These are phyloP conservation scores for Sporisorium iseilematis-ciliati DNA, from an alignment of 1,284 basidiomycete genomes.

Conservation along the genomic window DNA sequence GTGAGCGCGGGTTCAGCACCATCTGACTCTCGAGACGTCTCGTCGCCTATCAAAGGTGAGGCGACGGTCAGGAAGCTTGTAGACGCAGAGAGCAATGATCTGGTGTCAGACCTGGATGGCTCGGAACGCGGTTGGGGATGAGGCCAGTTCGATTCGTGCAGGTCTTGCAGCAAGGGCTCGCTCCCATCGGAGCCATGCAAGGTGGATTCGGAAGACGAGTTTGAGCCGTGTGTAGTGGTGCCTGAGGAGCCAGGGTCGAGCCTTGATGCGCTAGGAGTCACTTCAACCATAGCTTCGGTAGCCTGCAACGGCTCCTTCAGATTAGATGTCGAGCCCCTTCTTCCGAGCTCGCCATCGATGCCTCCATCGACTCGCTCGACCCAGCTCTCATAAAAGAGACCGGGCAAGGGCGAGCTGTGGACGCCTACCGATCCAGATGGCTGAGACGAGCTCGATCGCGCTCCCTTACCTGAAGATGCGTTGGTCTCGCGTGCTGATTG, in stretches of 20 bases:
- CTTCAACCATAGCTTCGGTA: not conserved
- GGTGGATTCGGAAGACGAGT: not conserved
- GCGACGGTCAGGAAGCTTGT: not conserved
- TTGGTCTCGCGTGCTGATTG: not conserved
- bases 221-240: too few relatives aligned
- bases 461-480: too few relatives aligned
- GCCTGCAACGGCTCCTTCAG: too few relatives aligned
- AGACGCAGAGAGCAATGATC: not conserved
- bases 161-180: not conserved
- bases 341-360: constrained; percentile 31
- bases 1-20: not conserved
- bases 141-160: not conserved
- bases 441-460: not conserved
- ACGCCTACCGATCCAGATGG: not conserved
- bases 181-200: not conserved
- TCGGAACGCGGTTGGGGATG: not conserved
- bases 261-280: not conserved
- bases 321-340: constrained; percentile 5
- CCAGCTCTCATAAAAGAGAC: constrained; percentile 35
- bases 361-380: constrained; percentile 21
- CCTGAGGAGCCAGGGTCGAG: too few relatives aligned
- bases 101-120: not conserved
- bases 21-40: not conserved
- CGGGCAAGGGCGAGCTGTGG: constrained; percentile 19
- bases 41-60: not conserved